These are phyloP conservation scores for Synchytrium microbalum DNA, from an alignment of 371 early-diverging fungal genomes.

Conservation along the genomic window DNA sequence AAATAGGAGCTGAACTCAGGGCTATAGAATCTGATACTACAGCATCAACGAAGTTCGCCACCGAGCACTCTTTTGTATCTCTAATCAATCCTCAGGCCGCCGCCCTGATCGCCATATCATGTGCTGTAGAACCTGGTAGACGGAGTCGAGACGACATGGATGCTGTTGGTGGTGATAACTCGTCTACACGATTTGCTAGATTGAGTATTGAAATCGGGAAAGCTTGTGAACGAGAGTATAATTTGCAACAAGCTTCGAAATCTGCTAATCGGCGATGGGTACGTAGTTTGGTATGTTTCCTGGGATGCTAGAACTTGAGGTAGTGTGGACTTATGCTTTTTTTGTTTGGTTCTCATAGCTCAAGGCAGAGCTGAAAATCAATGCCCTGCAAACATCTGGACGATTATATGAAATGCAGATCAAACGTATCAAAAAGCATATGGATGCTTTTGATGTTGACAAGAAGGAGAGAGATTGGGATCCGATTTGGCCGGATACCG, in stretches of 20 bases:
- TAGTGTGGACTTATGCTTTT: neutral
- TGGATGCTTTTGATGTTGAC: conserved; percentile 59
- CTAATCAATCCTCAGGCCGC: neutral
- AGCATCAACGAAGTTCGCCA: neutral
- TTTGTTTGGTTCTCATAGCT: neutral
- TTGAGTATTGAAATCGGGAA: conserved; percentile 64
- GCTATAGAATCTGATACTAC: neutral
- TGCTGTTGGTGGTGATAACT: neutral
- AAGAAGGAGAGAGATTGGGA: conserved; percentile 42
- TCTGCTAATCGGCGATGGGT: conserved; percentile 16
- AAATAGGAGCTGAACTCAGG: neutral
- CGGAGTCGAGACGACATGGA: neutral
- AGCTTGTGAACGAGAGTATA: conserved; percentile 76
- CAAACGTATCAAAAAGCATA: conserved; percentile 67
- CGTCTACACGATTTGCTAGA: neutral
- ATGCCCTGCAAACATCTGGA: neutral
- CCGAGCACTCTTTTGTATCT: neutral
- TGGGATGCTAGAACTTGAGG: neutral
- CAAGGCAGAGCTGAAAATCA: neutral
- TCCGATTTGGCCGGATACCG: conserved; percentile 40
- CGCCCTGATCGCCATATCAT: neutral
- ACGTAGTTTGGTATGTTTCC: neutral
- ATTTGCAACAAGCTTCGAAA: conserved; percentile 47
- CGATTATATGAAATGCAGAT: conserved; percentile 25
- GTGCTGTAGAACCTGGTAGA: neutral